A percentile compares a stretch with the other conserved stretches of the same genome.
These are phyloP conservation scores for Echinosophora koreensis DNA, from an alignment of 306 rosid species.

Conservation along the genomic window DNA sequence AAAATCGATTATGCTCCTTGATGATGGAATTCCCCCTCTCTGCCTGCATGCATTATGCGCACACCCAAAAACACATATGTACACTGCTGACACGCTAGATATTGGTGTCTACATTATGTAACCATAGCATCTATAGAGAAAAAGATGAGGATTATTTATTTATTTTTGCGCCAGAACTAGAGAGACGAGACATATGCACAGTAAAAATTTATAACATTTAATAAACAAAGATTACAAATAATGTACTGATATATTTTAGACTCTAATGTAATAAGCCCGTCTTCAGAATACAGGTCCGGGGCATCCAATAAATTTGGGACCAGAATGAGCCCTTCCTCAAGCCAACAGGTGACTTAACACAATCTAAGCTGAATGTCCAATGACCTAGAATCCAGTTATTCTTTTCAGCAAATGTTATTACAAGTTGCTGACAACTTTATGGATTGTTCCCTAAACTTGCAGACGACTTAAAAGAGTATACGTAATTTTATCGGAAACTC, in stretches of 20 bases:
- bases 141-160: neutral
- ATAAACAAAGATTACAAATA: neutral
- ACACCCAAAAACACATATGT: neutral
- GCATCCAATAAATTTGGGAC: neutral
- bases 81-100: neutral
- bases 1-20: slow-evolving; percentile 32
- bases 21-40: slow-evolving; percentile 1
- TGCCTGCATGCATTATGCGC: neutral
- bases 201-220: neutral
- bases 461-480: neutral
- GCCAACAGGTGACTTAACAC: neutral
- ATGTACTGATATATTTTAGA: neutral
- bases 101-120: neutral
- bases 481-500: neutral
- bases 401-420: slow-evolving; percentile 1
- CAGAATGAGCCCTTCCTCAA: too few species aligned
- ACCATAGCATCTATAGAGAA: neutral
- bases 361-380: neutral
- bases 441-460: neutral
- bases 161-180: neutral
- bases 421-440: neutral
- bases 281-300: neutral
- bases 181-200: neutral
- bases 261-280: too few species aligned
- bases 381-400: slow-evolving; percentile 2